phyloP scores from a whole-genome alignment of 305 asterid genomes.

The Striga hermonthica region DNA sequence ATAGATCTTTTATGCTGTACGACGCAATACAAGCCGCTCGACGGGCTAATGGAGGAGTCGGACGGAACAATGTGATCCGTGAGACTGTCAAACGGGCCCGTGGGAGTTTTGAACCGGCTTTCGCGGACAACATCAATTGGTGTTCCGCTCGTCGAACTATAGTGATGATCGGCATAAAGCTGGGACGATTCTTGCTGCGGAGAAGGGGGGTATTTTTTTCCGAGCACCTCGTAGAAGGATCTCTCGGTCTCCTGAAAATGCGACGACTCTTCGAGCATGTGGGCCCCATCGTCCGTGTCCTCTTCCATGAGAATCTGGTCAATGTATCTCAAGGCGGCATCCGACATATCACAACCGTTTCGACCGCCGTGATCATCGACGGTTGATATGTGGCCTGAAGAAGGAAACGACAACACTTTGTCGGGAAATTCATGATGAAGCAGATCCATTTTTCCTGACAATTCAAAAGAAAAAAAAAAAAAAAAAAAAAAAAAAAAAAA shows the following conservation, averaged over 20 bases:
- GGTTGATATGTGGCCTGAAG: neutral
- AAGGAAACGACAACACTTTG: neutral
- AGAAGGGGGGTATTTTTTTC: neutral
- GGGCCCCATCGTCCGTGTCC: neutral
- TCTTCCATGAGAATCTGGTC: neutral
- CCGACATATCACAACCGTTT: neutral
- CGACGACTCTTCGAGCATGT: neutral
- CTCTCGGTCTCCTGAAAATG: neutral
- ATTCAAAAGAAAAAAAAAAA: no score
- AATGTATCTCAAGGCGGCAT: neutral
- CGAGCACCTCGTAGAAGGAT: slow-evolving; percentile 6
- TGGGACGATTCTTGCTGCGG: neutral
- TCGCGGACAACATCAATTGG: neutral
- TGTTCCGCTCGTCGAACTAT: neutral
- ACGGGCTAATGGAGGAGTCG: neutral
- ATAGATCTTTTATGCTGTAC: neutral
- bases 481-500: no score
- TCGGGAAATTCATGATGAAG: neutral
- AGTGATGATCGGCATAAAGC: neutral
- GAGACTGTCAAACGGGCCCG: neutral
- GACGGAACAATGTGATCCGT: neutral
- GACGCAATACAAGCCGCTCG: neutral
- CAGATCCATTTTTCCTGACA: no score
- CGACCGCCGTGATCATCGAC: neutral
- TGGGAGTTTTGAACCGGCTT: neutral